A percentile compares a stretch with the other conserved stretches of the same genome.
Evolutionary conservation across 2,329 filamentous ascomycete species (phyloP).

Genomic region (Xylaria sp.): DNA sequence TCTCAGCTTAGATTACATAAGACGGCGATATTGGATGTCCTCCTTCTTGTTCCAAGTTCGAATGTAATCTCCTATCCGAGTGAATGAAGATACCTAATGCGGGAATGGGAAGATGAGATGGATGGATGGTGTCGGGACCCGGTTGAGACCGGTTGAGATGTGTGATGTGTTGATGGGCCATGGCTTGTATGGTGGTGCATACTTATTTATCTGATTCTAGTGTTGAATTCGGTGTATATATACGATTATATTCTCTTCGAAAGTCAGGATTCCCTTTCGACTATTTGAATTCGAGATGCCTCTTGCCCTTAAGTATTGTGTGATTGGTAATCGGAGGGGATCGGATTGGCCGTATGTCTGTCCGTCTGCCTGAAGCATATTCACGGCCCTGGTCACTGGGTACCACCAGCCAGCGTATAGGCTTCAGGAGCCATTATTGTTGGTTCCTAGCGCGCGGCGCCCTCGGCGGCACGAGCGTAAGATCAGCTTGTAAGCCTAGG

Average conservation of each 20-base stretch:
- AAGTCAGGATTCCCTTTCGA: constrained; percentile 11
- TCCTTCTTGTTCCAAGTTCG: constrained; percentile 16
- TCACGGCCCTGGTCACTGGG: constrained; percentile 11
- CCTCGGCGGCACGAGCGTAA: too few species aligned
- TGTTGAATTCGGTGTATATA: constrained; percentile 17
- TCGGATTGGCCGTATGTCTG: not conserved
- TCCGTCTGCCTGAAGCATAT: constrained; percentile 11
- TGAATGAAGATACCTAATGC: too few species aligned
- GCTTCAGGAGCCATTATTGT: too few species aligned
- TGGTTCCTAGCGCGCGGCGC: too few species aligned
- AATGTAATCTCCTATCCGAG: constrained; percentile 18
- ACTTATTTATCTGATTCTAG: constrained; percentile 19
- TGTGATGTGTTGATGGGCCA: constrained; percentile 20
- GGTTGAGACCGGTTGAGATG: constrained; percentile 18
- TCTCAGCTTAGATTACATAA: constrained; percentile 23
- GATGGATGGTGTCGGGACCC: constrained; percentile 7
- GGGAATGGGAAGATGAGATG: constrained; percentile 16
- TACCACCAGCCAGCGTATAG: constrained; percentile 7
- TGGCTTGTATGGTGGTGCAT: constrained; percentile 14
- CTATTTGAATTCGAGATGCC: constrained; percentile 12
- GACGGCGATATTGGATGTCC: constrained; percentile 17
- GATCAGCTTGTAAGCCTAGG: too few species aligned
- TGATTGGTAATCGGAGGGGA: not conserved
- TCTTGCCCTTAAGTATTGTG: constrained; percentile 14
- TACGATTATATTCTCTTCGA: constrained; percentile 13